These are phyloP conservation scores for Xerocomellus amylosporus DNA, from an alignment of 768 basidiomycete species.

Conservation along the genomic window DNA sequence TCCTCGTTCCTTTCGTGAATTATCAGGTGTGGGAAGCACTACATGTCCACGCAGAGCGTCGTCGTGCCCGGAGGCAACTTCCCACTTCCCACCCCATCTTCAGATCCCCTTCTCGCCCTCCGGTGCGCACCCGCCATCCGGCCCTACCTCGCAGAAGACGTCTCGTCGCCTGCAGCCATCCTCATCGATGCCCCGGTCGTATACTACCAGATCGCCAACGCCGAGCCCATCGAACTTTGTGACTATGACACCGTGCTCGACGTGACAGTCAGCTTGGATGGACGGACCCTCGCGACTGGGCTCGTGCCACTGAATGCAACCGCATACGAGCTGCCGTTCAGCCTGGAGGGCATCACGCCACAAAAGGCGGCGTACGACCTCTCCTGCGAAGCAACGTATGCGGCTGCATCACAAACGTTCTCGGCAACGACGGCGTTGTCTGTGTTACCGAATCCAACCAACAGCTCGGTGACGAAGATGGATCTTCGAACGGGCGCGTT, in stretches of 20 bases:
- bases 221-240: conserved; percentile 39
- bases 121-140: conserved; percentile 58
- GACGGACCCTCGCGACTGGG: conserved; percentile 42
- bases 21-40: conserved; percentile 56
- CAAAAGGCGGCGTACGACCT: conserved; percentile 32
- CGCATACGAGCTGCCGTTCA: conserved; percentile 48
- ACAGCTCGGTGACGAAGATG: conserved; percentile 62
- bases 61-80: conserved; percentile 52
- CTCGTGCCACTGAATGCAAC: conserved; percentile 51
- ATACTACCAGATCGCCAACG: conserved; percentile 45
- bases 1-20: not conserved
- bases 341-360: conserved; percentile 45
- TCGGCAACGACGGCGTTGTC: conserved; percentile 43
- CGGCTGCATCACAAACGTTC: conserved; percentile 43
- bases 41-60: conserved; percentile 42
- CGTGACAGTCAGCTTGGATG: conserved; percentile 47
- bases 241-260: conserved; percentile 24
- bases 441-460: conserved; percentile 47
- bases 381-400: conserved; percentile 27
- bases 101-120: conserved; percentile 49
- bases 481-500: conserved; percentile 58
- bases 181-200: conserved; percentile 54
- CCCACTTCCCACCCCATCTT: conserved; percentile 36
- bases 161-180: conserved; percentile 40
- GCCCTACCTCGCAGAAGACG: conserved; percentile 59